Evolutionary conservation across 805 yeast species (phyloP).

Genomic region (Candida dendrica): DNA sequence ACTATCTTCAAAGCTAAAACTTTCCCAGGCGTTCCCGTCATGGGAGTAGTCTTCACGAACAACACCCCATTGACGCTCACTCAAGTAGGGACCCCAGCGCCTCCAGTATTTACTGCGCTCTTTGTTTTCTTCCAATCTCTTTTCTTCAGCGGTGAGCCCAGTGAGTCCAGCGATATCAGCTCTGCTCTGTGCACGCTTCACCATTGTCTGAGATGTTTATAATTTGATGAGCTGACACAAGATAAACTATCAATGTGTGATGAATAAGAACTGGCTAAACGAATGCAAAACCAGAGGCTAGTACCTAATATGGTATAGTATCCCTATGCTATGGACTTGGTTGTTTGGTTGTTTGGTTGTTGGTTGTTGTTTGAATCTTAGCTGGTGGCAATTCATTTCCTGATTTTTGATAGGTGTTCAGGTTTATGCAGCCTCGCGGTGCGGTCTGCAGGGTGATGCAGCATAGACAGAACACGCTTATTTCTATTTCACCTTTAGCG

Average conservation of each 20-base stretch:
- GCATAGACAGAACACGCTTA: no score
- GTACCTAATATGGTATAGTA: no score
- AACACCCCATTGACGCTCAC: constrained; percentile 78
- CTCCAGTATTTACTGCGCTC: constrained; percentile 53
- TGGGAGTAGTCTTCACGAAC: constrained; percentile 84
- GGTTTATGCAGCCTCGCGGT: no score
- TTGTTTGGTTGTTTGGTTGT: no score
- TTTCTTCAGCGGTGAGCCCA: constrained; percentile 27
- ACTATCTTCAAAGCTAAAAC: constrained; percentile 81
- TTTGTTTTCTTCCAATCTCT: constrained; percentile 26
- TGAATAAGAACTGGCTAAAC: no score
- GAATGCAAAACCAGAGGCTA: no score
- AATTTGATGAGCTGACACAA: no score
- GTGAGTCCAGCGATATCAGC: constrained; percentile 21
- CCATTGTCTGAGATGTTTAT: neutral
- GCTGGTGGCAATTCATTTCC: neutral
- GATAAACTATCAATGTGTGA: no score
- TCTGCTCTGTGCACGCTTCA: constrained; percentile 13
- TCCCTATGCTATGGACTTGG: no score
- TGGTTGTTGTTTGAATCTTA: neutral
- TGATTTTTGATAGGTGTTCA: neutral
- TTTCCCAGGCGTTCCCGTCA: constrained; percentile 86
- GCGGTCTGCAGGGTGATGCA: no score
- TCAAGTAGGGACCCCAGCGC: constrained; percentile 86
- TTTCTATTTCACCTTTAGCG: no score